These are phyloP conservation scores for Rhizopogon salebrosus DNA, from an alignment of 768 basidiomycete species.

Conservation along the genomic window DNA sequence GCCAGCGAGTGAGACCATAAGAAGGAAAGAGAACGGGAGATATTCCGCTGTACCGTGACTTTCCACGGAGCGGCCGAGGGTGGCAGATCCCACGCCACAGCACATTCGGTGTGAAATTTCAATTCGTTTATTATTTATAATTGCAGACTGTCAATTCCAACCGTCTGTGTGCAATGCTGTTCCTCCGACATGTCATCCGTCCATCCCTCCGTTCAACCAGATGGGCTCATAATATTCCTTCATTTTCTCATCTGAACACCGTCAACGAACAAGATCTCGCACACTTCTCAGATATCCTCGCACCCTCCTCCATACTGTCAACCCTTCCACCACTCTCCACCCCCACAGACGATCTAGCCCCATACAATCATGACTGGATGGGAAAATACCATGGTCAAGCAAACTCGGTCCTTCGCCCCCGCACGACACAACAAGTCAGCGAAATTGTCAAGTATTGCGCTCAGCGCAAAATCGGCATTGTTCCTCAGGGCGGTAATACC, in stretches of 20 bases:
- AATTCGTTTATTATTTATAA: too few relatives aligned
- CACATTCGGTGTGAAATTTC: background rate
- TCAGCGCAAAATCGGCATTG: slow-evolving; percentile 75
- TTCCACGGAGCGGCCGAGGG: background rate
- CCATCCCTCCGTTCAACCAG: slow-evolving; percentile 3
- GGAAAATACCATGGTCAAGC: slow-evolving; percentile 86
- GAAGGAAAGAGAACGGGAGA: slow-evolving; percentile 4
- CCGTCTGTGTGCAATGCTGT: slow-evolving; percentile 5
- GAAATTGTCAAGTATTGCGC: slow-evolving; percentile 86
- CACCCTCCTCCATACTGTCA: slow-evolving; percentile 60
- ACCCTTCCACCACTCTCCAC: slow-evolving; percentile 49
- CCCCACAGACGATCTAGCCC: slow-evolving; percentile 60
- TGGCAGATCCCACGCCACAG: slow-evolving; percentile 1
- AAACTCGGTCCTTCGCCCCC: slow-evolving; percentile 84
- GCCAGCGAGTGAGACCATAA: slow-evolving; percentile 3
- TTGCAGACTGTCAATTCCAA: background rate
- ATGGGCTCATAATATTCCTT: slow-evolving; percentile 17
- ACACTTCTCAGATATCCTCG: slow-evolving; percentile 63
- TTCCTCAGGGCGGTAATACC: slow-evolving; percentile 98
- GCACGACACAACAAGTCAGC: slow-evolving; percentile 82
- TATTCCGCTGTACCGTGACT: slow-evolving; percentile 7
- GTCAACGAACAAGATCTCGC: slow-evolving; percentile 56
- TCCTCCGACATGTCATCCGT: slow-evolving; percentile 4
- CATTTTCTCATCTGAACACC: slow-evolving; percentile 34
- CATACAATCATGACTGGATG: slow-evolving; percentile 94